These are phyloP conservation scores for Verticillium nonalfalfae DNA, from an alignment of 2,329 filamentous ascomycete species.

Conservation along the genomic window DNA sequence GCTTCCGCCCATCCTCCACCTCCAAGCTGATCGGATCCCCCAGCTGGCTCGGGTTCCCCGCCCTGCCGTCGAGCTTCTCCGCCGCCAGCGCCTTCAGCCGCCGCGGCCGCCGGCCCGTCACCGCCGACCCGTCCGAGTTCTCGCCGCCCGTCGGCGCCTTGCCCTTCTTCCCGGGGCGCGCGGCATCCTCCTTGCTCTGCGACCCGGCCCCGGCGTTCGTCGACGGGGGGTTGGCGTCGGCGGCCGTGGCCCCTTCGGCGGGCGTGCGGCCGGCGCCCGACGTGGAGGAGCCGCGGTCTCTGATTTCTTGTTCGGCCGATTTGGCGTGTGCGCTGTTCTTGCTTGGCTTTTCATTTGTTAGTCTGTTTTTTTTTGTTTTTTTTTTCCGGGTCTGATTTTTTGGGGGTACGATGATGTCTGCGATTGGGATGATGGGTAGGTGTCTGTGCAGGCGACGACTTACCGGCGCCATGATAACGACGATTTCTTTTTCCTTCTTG, in stretches of 20 bases:
- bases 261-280: neutral
- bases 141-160: neutral
- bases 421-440: neutral
- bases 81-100: constrained; percentile 10
- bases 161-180: neutral
- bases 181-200: neutral
- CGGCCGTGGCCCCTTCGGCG: neutral
- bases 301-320: neutral
- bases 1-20: constrained; percentile 19
- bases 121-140: constrained; percentile 10
- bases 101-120: constrained; percentile 5
- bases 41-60: constrained; percentile 27
- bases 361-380: neutral
- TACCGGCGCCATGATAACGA: neutral
- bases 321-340: neutral
- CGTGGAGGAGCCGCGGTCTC: neutral
- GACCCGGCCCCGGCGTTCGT: neutral
- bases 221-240: neutral
- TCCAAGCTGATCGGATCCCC: constrained; percentile 32
- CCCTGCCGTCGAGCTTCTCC: constrained; percentile 19
- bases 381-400: neutral
- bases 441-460: neutral
- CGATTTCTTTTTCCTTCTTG: neutral
- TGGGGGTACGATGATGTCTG: neutral
- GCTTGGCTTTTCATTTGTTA: neutral